phyloP scores from a whole-genome alignment of 345 rosid species.

The Brassica carinata region DNA sequence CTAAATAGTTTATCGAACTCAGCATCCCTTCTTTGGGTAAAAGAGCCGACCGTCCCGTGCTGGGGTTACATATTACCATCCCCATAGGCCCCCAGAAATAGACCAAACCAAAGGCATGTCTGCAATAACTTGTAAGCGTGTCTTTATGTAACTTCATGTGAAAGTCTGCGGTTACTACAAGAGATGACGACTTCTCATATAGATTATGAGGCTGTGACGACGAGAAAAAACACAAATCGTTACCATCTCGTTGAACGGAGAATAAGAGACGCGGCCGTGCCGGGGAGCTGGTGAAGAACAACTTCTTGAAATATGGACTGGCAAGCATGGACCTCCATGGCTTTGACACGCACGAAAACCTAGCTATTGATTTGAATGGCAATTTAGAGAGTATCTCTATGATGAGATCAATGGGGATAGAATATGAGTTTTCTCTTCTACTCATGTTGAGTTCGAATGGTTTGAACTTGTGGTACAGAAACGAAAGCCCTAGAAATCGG shows the following conservation, averaged over 20 bases:
- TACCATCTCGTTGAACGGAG: not conserved
- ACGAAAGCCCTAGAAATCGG: too few relatives aligned
- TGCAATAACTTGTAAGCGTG: too few relatives aligned
- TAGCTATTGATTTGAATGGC: not conserved
- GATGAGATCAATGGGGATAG: not conserved
- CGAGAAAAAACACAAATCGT: not conserved
- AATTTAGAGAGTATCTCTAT: not conserved
- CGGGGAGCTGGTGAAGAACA: not conserved
- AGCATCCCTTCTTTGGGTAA: not conserved
- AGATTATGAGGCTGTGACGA: not conserved
- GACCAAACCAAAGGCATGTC: not conserved
- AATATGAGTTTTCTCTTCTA: not conserved
- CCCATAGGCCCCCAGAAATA: not conserved
- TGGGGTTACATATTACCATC: not conserved
- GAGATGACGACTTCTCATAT: not conserved
- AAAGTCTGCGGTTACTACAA: not conserved
- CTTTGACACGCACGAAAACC: not conserved
- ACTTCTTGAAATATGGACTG: not conserved
- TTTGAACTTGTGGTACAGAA: not conserved
- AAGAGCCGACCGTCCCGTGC: not conserved
- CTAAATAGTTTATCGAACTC: not conserved
- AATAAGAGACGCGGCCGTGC: not conserved
- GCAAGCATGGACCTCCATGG: not conserved
- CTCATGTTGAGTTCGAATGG: not conserved
- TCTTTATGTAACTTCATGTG: not conserved